Evolutionary conservation across 1,139 yeast species (phyloP), one percentile per base, ranked within the genome.

Genomic region (Protomyces arabidopsidicola): DNA sequence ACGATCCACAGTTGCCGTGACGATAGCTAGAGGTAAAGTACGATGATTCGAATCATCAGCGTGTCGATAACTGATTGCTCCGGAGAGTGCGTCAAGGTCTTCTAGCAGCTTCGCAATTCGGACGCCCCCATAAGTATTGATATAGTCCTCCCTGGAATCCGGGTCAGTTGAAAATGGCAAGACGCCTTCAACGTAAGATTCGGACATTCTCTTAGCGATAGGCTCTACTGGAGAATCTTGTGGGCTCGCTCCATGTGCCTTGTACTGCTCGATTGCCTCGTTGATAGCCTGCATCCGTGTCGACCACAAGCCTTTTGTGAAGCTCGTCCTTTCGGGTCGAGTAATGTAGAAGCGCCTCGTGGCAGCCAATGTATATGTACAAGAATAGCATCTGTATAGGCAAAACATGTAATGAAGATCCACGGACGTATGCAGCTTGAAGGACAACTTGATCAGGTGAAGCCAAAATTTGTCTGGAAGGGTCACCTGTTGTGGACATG

Each of bases 41-140:
- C 50, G 1, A 97, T 97, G 14, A 97, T 91, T 42, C 90, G 97
- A 72, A 89, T 87, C 74, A 89, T 90, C 81, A 76, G 95, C 88
- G 73, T 89, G 96, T 70, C 88, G 81, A 73, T 89, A 87, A 34
- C 95, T 95, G 69, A 89, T 88, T 72, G 90, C 82, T 39, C 96
- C 96, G 0, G 96, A 95, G 68, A 89, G 78, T 2, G 95, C 93
- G 73, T 90, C 97, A 72, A 90, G 79, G 75, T 90, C 97, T 76
- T 90, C 96, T 76, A 91, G 90, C 70, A 91, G 79, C 74, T 90
- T 96, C 36, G 97, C 98, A 69, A 88, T 45, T 3, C 64, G 60
- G 9, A 60, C 50, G 14, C 64, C 64, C 1, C 64, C 64, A 24
- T 45, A 60, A 10, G 60, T 45, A 39, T 60, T 60, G 53, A 55